These are phyloP conservation scores for Pseudogymnoascus sp. DNA, from an alignment of 2,329 filamentous ascomycete genomes.

Conservation along the genomic window DNA sequence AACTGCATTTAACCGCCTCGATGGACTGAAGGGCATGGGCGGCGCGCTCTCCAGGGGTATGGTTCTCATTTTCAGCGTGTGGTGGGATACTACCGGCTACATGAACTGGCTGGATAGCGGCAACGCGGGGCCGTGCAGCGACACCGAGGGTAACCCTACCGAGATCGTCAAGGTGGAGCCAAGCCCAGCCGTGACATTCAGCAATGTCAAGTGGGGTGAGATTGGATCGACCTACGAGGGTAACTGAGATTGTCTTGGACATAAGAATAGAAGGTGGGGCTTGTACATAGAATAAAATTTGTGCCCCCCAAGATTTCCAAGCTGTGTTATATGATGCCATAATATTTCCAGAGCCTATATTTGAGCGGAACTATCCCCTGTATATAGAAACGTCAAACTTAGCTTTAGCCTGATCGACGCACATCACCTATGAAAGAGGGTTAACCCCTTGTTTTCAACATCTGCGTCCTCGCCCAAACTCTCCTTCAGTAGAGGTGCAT, in stretches of 20 bases:
- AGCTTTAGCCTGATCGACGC: background rate
- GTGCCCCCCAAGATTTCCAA: background rate
- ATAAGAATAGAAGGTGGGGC: background rate
- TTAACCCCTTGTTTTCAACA: background rate
- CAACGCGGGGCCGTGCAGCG: constrained; percentile 45
- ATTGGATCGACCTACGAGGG: constrained; percentile 43
- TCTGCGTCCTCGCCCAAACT: background rate
- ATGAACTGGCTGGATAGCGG: constrained; percentile 52
- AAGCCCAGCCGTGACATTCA: constrained; percentile 44
- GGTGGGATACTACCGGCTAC: constrained; percentile 44
- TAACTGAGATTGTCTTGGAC: background rate
- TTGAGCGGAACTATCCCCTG: background rate
- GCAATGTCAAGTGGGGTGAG: constrained; percentile 52
- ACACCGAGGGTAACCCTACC: constrained; percentile 44
- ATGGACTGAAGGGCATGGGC: constrained; percentile 39
- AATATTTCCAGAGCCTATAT: background rate
- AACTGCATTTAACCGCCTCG: constrained; percentile 25
- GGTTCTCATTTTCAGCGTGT: constrained; percentile 47
- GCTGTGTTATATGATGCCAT: background rate
- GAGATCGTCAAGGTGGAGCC: constrained; percentile 40
- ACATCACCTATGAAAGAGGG: background rate
- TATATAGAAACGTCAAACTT: background rate
- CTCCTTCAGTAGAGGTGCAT: background rate
- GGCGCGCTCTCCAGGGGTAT: constrained; percentile 32
- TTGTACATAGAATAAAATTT: constrained; percentile 4